Evolutionary conservation across 176 grass and related monocot species (phyloP).

Genomic region (Musa beccarii): DNA sequence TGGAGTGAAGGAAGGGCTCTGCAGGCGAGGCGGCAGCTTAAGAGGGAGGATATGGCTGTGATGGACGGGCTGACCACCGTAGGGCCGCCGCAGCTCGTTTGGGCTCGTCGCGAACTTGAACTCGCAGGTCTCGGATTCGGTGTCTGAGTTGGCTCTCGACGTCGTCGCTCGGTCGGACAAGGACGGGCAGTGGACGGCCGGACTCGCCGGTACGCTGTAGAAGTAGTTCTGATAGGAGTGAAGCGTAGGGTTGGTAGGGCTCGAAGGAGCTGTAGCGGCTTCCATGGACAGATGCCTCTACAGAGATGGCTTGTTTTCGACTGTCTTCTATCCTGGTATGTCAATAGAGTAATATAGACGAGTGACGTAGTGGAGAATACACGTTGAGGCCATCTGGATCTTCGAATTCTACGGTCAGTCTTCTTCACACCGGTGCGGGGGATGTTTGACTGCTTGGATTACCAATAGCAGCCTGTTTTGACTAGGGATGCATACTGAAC

Average conservation of each 20-base stretch:
- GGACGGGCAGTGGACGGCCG: background rate
- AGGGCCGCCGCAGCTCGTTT: too few species aligned
- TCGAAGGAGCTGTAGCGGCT: background rate
- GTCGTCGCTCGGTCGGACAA: background rate
- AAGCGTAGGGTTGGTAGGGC: background rate
- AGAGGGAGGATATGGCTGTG: background rate
- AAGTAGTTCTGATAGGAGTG: background rate
- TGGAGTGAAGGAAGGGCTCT: background rate
- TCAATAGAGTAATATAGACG: background rate
- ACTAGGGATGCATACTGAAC: too few species aligned
- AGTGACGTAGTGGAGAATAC: background rate
- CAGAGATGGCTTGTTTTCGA: background rate
- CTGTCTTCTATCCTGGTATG: background rate
- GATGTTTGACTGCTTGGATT: too few species aligned
- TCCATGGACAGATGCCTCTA: background rate
- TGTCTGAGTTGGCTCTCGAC: too few species aligned
- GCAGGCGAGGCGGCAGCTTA: background rate
- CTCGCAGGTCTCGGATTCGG: background rate
- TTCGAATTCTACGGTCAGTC: too few species aligned
- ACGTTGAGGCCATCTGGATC: background rate
- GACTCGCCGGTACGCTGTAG: background rate
- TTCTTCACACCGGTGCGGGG: too few species aligned
- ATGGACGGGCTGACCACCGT: background rate
- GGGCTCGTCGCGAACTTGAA: background rate
- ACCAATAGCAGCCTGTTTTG: too few species aligned